These are phyloP conservation scores for Hordeum pubiflorum DNA, from an alignment of 202 grass and related monocot species.

Conservation along the genomic window DNA sequence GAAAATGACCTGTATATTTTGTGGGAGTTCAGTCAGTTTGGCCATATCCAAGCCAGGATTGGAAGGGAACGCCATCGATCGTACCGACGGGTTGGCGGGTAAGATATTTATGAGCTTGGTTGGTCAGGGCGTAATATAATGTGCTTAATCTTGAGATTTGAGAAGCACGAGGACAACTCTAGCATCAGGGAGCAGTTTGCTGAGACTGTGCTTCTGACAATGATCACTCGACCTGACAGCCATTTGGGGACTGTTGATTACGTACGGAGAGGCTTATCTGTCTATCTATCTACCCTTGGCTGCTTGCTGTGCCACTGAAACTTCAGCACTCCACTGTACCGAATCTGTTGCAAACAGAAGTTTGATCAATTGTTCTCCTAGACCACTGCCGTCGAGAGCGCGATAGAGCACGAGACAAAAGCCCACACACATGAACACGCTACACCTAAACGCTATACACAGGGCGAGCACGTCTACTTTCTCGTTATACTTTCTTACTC, in stretches of 20 bases:
- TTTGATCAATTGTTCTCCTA: background rate
- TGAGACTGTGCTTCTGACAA: background rate
- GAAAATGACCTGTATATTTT: too few relatives aligned
- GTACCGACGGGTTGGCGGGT: background rate
- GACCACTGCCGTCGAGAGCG: background rate
- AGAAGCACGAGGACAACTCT: background rate
- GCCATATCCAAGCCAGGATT: too few relatives aligned
- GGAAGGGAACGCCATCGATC: too few relatives aligned
- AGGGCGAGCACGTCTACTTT: background rate
- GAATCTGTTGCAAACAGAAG: background rate
- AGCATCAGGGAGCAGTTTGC: background rate
- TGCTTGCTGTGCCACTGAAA: background rate
- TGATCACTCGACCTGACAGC: background rate
- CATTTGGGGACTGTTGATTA: background rate
- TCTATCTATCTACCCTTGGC: background rate
- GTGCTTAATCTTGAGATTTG: background rate
- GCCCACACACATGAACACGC: background rate
- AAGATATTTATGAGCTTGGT: constrained; percentile 9
- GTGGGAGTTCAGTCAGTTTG: background rate
- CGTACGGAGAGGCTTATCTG: background rate
- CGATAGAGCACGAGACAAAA: too few relatives aligned
- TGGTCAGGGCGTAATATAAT: background rate
- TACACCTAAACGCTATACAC: too few relatives aligned
- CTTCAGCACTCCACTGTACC: background rate
- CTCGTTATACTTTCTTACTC: background rate